Conservation (phyloP, 1,139 yeast genomes). For the Debaryomyces psychrophilus region DNA sequence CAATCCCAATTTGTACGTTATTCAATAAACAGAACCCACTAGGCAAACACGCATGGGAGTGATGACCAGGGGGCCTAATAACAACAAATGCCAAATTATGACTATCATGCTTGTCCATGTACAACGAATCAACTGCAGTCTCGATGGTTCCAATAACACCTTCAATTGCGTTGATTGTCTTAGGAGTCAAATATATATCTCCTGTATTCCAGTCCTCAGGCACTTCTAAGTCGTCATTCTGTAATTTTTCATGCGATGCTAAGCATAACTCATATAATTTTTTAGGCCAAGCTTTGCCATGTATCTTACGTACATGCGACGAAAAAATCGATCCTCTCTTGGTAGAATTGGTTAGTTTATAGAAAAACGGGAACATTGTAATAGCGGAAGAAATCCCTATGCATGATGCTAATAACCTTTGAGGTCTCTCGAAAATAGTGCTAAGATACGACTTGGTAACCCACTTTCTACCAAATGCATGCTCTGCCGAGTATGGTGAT, state of each 20-base stretch:
- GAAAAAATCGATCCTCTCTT: constrained; percentile 51
- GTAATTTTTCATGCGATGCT: constrained; percentile 59
- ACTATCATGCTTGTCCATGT: constrained; percentile 31
- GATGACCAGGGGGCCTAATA: constrained; percentile 88
- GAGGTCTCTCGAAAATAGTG: constrained; percentile 84
- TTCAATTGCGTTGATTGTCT: constrained; percentile 71
- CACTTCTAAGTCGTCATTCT: constrained; percentile 65
- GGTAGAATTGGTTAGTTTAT: constrained; percentile 53
- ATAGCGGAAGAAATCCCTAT: constrained; percentile 80
- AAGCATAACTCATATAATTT: constrained; percentile 61
- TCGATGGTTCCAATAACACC: constrained; percentile 84
- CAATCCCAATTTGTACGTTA: constrained; percentile 81
- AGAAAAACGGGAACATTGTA: constrained; percentile 67
- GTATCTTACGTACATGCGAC: constrained; percentile 72
- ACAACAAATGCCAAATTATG: constrained; percentile 68
- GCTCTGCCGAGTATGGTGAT: constrained; percentile 65
- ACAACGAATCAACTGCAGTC: constrained; percentile 65
- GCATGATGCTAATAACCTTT: constrained; percentile 73
- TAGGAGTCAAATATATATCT: constrained; percentile 73
- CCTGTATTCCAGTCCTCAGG: constrained; percentile 86
- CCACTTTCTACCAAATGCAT: constrained; percentile 78
- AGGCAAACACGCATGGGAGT: constrained; percentile 82
- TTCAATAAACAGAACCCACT: constrained; percentile 87
- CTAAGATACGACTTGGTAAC: constrained; percentile 67
- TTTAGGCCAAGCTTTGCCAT: constrained; percentile 74